Evolutionary conservation across 345 rosid genomes (phyloP).

Genomic region (Gynandropsis gynandra): DNA sequence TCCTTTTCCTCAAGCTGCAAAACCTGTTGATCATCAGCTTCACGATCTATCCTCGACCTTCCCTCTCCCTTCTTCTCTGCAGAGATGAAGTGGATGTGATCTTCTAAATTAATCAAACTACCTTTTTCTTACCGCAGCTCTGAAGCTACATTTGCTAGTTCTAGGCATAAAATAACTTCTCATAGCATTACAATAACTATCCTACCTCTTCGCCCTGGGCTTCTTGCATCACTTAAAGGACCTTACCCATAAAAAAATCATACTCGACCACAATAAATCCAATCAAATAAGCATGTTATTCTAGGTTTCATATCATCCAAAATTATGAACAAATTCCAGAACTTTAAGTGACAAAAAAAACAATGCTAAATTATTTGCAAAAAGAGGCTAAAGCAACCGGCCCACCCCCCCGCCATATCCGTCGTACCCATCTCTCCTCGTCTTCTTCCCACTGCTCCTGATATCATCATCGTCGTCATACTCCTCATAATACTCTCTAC

Average conservation of each 20-base stretch:
- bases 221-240: no score
- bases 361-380: neutral
- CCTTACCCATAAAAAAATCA: neutral
- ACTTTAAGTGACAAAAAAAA: neutral
- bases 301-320: no score
- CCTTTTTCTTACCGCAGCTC: no score
- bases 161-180: no score
- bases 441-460: constrained; percentile 61
- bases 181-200: no score
- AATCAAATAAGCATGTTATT: neutral
- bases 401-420: constrained; percentile 36
- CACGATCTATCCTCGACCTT: constrained; percentile 73
- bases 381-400: constrained; percentile 22
- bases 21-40: constrained; percentile 89
- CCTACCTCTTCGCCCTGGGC: no score
- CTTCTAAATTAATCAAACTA: no score
- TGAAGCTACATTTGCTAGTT: no score
- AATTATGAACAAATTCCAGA: no score
- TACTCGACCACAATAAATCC: constrained; percentile 1
- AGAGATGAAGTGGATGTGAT: constrained; percentile 21
- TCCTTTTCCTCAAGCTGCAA: constrained; percentile 92
- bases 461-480: constrained; percentile 43
- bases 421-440: constrained; percentile 62
- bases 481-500: constrained; percentile 54
- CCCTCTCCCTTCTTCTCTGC: constrained; percentile 80